Evolutionary conservation across 495 filamentous ascomycete species (phyloP).

Genomic region (Tuber borchii): DNA sequence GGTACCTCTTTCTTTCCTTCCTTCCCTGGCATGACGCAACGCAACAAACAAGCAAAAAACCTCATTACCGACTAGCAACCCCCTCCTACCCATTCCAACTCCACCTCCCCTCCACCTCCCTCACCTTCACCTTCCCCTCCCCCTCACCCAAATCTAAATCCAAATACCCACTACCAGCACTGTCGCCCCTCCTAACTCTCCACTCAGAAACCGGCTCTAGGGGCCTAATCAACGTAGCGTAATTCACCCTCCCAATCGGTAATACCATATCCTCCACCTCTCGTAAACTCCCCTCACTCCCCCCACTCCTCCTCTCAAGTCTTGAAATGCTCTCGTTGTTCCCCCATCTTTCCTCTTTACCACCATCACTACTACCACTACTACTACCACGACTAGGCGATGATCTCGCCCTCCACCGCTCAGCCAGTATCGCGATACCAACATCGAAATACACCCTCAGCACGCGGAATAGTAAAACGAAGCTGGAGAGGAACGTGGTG

Average conservation of each 20-base stretch:
- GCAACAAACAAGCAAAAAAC: neutral
- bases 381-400: no score
- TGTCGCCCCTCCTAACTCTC: constrained; percentile 4
- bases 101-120: neutral
- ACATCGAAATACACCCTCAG: constrained; percentile 4
- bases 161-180: neutral
- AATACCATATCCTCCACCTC: neutral
- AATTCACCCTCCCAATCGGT: constrained; percentile 22
- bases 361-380: no score
- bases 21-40: neutral
- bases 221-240: constrained; percentile 18
- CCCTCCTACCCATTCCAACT: neutral
- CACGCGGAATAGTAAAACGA: neutral
- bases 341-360: no score
- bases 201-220: neutral
- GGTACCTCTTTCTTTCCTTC: neutral
- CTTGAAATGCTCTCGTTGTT: no score
- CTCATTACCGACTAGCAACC: neutral
- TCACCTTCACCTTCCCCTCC: no score
- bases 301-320: neutral
- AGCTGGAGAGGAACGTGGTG: constrained; percentile 6
- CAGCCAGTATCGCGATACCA: neutral
- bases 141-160: constrained; percentile 6
- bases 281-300: no score
- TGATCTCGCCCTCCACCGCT: neutral